These are phyloP conservation scores for Friedmanniomyces endolithicus DNA, from an alignment of 495 filamentous ascomycete species.

Conservation along the genomic window DNA sequence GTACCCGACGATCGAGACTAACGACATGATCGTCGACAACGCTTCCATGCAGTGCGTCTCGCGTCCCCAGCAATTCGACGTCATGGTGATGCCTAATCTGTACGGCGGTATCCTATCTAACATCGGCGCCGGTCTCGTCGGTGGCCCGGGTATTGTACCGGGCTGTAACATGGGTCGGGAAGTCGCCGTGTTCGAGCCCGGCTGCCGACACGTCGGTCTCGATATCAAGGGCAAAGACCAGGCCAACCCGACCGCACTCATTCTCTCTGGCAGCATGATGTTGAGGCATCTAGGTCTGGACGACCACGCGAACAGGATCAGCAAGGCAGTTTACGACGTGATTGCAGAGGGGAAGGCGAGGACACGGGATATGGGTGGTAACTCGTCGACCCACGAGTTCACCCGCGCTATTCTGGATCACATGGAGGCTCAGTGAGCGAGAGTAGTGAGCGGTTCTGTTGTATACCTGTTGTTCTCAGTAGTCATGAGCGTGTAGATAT, in stretches of 20 bases:
- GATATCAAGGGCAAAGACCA: conserved; percentile 99
- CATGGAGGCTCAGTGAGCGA: conserved; percentile 51
- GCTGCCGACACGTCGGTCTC: conserved; percentile 94
- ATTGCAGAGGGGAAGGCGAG: conserved; percentile 78
- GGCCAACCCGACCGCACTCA: conserved; percentile 91
- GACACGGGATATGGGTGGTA: conserved; percentile 91
- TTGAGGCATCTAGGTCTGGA: conserved; percentile 91
- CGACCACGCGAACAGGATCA: conserved; percentile 95
- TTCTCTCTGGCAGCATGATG: conserved; percentile 91
- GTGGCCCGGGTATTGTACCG: conserved; percentile 91
- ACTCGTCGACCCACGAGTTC: conserved; percentile 82
- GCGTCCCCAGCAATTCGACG: conserved; percentile 92
- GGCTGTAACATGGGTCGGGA: conserved; percentile 99
- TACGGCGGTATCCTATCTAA: conserved; percentile 99
- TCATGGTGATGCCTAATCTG: conserved; percentile 99
- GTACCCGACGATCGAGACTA: conserved; percentile 83
- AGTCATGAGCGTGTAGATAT: conserved; percentile 1
- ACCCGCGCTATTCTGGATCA: conserved; percentile 82
- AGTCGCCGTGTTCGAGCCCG: conserved; percentile 95
- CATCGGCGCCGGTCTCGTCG: conserved; percentile 96
- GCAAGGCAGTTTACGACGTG: conserved; percentile 91
- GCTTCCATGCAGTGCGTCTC: conserved; percentile 98
- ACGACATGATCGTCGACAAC: conserved; percentile 99
- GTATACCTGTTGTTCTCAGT: neutral
- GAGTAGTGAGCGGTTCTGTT: neutral